These are phyloP conservation scores for Gnomoniopsis sp. DNA, from an alignment of 2,329 filamentous ascomycete genomes.

Conservation along the genomic window DNA sequence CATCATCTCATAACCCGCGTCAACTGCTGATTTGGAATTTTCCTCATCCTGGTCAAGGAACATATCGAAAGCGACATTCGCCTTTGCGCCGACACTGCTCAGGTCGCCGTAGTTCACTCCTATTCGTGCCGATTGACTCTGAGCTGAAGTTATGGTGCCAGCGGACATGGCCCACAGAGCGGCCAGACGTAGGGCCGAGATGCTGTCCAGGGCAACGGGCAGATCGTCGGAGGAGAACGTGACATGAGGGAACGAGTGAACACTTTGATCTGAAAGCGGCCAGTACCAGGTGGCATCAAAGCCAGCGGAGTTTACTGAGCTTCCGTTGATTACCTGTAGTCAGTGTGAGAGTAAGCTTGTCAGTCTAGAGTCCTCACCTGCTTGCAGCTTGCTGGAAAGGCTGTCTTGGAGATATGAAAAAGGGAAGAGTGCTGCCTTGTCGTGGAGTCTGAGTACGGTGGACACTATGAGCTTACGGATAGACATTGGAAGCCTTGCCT, in stretches of 20 bases:
- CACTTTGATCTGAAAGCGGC: constrained; percentile 23
- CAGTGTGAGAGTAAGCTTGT: not conserved
- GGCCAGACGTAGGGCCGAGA: constrained; percentile 25
- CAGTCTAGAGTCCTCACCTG: not conserved
- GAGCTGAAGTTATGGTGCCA: constrained; percentile 20
- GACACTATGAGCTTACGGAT: constrained; percentile 21
- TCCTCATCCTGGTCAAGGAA: constrained; percentile 27
- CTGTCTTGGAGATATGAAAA: not conserved
- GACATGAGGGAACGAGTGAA: constrained; percentile 33
- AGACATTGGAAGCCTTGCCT: constrained; percentile 28
- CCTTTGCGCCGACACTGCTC: constrained; percentile 19
- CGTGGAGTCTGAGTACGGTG: not conserved
- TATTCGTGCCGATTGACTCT: constrained; percentile 16
- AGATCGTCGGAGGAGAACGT: constrained; percentile 26
- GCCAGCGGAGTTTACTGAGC: constrained; percentile 11
- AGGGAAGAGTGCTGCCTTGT: not conserved
- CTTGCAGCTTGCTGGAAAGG: not conserved
- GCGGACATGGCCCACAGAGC: constrained; percentile 28
- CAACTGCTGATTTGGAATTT: constrained; percentile 24
- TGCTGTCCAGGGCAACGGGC: constrained; percentile 26
- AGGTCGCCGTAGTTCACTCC: constrained; percentile 24
- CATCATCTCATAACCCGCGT: constrained; percentile 31
- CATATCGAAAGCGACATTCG: constrained; percentile 32
- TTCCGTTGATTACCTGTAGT: constrained; percentile 14
- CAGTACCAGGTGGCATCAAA: constrained; percentile 32